A percentile compares a stretch with the other conserved stretches of the same genome.
Evolutionary conservation across 352 stramenopile genomes (phyloP).

Genomic region (Globisporangium camurandrum): DNA sequence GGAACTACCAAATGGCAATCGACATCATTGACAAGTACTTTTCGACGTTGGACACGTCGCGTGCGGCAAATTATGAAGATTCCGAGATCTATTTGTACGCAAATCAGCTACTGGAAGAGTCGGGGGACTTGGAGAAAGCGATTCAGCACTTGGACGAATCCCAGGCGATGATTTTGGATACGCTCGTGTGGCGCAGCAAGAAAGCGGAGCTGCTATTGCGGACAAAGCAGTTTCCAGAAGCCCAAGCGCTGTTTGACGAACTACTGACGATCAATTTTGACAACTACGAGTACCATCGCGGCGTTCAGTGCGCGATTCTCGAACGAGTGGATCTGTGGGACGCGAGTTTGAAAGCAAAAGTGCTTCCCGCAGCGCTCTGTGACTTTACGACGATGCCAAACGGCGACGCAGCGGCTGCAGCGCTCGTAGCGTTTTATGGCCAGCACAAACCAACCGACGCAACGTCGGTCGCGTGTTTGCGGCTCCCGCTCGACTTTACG

Average conservation of each 20-base stretch:
- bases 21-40: constrained; percentile 96
- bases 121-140: constrained; percentile 75
- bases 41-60: constrained; percentile 71
- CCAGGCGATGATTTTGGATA: constrained; percentile 68
- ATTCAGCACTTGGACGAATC: constrained; percentile 81
- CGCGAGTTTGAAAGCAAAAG: constrained; percentile 25
- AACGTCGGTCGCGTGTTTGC: constrained; percentile 76
- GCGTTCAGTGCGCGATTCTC: constrained; percentile 76
- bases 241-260: constrained; percentile 51
- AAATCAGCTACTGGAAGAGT: constrained; percentile 91
- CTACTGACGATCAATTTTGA: constrained; percentile 86
- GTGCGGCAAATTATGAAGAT: constrained; percentile 86
- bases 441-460: constrained; percentile 40
- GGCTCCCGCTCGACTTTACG: constrained; percentile 90
- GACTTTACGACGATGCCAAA: constrained; percentile 42
- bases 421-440: constrained; percentile 48
- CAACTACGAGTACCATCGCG: constrained; percentile 86
- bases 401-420: constrained; percentile 29
- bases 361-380: constrained; percentile 37
- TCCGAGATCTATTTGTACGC: constrained; percentile 96
- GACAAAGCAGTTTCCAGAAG: constrained; percentile 58
- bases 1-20: constrained; percentile 90
- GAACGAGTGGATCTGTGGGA: constrained; percentile 50
- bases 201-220: constrained; percentile 68
- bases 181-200: constrained; percentile 67